Conservation (phyloP, 768 basidiomycete genomes). For the Holtermanniella nyarrowii region DNA sequence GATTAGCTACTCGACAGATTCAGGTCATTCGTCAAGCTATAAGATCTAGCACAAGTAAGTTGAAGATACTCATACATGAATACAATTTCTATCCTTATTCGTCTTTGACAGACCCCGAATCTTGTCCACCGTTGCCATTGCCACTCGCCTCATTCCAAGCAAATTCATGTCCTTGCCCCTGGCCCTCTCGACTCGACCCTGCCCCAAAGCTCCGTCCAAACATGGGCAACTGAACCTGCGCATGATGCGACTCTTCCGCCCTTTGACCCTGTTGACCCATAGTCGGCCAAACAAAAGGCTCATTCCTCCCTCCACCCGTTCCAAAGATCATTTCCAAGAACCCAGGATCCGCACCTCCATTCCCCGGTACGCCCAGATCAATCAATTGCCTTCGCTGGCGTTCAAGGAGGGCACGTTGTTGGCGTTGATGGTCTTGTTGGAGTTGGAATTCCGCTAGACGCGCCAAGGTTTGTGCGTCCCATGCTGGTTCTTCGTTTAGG, state of each 20-base stretch:
- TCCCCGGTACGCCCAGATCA: constrained; percentile 24
- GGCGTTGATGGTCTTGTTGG: constrained; percentile 33
- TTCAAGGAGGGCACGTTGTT: constrained; percentile 26
- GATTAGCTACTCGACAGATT: too few relatives aligned
- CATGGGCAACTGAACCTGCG: too few relatives aligned
- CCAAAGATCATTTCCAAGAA: neutral
- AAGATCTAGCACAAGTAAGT: too few relatives aligned
- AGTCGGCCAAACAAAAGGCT: neutral
- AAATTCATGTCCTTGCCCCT: too few relatives aligned
- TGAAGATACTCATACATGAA: too few relatives aligned
- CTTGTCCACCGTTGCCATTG: too few relatives aligned
- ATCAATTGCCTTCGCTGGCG: constrained; percentile 29
- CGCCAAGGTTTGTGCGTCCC: constrained; percentile 19
- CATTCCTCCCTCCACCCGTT: neutral
- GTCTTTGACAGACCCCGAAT: too few relatives aligned
- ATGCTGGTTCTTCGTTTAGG: neutral
- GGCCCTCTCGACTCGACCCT: too few relatives aligned
- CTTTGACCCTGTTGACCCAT: neutral
- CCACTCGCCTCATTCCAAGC: too few relatives aligned
- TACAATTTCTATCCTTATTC: too few relatives aligned
- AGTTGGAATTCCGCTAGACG: constrained; percentile 34
- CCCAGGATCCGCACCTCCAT: neutral
- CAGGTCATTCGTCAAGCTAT: too few relatives aligned
- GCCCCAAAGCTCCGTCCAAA: too few relatives aligned
- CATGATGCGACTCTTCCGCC: neutral